Base-by-base conservation (phyloP, 768 basidiomycete species). In the Naganishia vishniacii region DNA sequence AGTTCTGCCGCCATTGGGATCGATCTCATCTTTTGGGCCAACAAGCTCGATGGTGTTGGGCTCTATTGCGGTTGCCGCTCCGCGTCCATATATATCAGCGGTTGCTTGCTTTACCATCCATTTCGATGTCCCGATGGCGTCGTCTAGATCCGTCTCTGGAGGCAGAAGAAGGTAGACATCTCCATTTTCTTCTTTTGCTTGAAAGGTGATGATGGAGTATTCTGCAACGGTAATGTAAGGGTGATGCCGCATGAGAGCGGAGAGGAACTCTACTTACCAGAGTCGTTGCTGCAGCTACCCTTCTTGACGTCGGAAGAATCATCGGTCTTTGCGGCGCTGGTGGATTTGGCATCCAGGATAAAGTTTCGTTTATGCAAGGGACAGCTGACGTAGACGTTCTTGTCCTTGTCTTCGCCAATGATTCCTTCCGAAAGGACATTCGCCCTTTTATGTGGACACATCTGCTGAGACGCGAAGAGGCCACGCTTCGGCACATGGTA, bases 331-430 rank as follows among this genome's bases (percentile, higher is more conserved):
- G 78, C 78, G 42, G 13, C 9, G n/a, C 6, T 44, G n/a, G 5
- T 44, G 9, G 42, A 12, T 18, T 44, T 44, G 42, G 6, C n/a
- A 3, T 78, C 76, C 25, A 88, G 78, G 13, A 80, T 78, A 75
- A 84, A 88, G 73, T 86, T 86, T 23, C 83, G 79, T 74, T 86
- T 87, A 76, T 86, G 86, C 49, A 86, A 79, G 0, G 86, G 86
- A 68, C 84, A 64, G 82, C 71, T 74, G 76, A 53, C 58, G 37
- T 64, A 67, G 12, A 83, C 78, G 12, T 81, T 79, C 12, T 84
- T 85, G 34, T 81, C 75, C 20, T 80, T 73, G 53, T 84, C 84
- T 68, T 87, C 86, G 0, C 86, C 85, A 9, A 89, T 78, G 59
- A 89, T 82, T 18, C 78, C 78, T 40, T 87, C 83, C 31, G 84